These are phyloP conservation scores for Podochytrium sp. DNA, from an alignment of 192 early-diverging fungal genomes.

Conservation along the genomic window DNA sequence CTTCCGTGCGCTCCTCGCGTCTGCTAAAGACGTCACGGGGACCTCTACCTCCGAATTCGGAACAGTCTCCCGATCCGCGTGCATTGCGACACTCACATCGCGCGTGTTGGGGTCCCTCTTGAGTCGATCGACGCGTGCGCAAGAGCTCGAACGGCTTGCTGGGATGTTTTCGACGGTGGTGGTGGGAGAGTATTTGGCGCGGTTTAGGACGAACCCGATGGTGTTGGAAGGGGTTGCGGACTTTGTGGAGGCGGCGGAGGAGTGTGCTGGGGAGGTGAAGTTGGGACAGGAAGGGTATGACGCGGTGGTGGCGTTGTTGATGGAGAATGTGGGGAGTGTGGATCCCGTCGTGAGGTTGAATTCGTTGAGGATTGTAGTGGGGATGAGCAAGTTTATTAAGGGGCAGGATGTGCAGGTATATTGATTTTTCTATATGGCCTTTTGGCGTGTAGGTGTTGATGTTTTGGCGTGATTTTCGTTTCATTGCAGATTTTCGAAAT, in stretches of 20 bases:
- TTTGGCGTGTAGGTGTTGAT: too few relatives aligned
- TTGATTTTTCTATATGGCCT: too few relatives aligned
- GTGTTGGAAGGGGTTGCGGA: constrained; percentile 9
- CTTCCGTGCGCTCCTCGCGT: not conserved
- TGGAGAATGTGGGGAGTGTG: constrained; percentile 63
- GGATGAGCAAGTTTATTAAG: constrained; percentile 62
- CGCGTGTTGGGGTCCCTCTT: constrained; percentile 17
- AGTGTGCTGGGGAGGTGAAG: not conserved
- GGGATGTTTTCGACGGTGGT: not conserved
- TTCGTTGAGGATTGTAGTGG: constrained; percentile 68
- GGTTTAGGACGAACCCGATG: not conserved
- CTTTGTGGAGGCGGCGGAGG: constrained; percentile 5
- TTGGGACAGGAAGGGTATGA: constrained; percentile 52
- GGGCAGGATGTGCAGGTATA: constrained; percentile 39
- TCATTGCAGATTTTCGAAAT: constrained; percentile 35
- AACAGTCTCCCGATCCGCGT: constrained; percentile 17
- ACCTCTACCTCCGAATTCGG: constrained; percentile 6
- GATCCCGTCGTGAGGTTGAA: constrained; percentile 61
- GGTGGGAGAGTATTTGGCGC: constrained; percentile 2
- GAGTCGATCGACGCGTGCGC: not conserved
- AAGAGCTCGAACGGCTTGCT: not conserved
- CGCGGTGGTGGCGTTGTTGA: constrained; percentile 54
- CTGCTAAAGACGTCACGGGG: not conserved
- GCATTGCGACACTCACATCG: not conserved
- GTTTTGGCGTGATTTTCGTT: constrained; percentile 13